These are phyloP conservation scores for Tetradesmus obliquus DNA, from an alignment of 139 green algal species.

Conservation along the genomic window DNA sequence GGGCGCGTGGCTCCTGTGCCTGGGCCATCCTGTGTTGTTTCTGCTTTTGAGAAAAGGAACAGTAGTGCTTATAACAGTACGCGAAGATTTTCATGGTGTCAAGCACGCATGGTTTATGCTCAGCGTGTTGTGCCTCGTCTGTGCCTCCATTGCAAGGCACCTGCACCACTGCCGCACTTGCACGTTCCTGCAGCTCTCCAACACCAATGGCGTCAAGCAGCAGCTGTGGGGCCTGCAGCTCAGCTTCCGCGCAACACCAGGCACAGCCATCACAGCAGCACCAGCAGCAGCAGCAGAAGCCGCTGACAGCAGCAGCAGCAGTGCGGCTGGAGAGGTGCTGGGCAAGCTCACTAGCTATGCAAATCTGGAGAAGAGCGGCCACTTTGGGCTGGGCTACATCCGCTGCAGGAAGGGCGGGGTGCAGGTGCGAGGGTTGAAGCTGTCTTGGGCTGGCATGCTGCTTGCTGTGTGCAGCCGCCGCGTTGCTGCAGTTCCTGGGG, in stretches of 20 bases:
- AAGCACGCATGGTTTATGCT: too few relatives aligned
- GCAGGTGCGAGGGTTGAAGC: background rate
- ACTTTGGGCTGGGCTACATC: conserved; percentile 74
- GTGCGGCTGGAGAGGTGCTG: background rate
- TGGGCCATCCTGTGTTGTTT: too few relatives aligned
- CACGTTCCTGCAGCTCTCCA: conserved; percentile 47
- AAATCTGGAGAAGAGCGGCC: conserved; percentile 41
- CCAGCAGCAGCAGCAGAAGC: background rate
- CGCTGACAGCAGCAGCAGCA: background rate
- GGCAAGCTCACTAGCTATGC: conserved; percentile 51
- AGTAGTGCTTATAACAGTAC: too few relatives aligned
- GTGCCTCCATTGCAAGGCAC: too few relatives aligned
- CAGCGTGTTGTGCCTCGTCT: too few relatives aligned
- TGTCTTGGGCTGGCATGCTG: background rate
- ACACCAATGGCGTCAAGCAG: conserved; percentile 72
- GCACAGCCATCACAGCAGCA: conserved; percentile 52
- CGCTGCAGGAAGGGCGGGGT: conserved; percentile 51
- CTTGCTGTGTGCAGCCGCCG: too few relatives aligned
- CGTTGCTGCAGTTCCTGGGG: too few relatives aligned
- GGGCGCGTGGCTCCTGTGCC: too few relatives aligned
- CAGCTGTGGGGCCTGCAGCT: conserved; percentile 78
- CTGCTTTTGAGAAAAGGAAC: too few relatives aligned
- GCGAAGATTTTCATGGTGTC: too few relatives aligned
- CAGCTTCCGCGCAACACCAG: conserved; percentile 43
- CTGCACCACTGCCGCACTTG: background rate